These are phyloP conservation scores for Tuber microsphaerosporum DNA, from an alignment of 495 filamentous ascomycete species.

Conservation along the genomic window DNA sequence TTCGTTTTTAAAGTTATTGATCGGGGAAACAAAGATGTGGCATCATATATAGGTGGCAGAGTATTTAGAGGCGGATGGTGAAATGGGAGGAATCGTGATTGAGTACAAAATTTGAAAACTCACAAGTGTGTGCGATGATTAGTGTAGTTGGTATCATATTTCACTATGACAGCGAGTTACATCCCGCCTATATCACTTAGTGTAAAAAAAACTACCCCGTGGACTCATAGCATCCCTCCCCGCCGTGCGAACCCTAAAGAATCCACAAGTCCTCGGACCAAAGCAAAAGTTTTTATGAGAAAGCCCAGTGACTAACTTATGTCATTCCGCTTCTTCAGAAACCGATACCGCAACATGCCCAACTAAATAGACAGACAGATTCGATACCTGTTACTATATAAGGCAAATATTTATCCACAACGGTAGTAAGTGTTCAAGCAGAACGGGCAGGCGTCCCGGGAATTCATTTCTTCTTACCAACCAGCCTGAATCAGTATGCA, in stretches of 20 bases:
- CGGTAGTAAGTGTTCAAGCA: not conserved
- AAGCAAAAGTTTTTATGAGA: not conserved
- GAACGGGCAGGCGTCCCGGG: not conserved
- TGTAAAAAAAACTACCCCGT: not conserved
- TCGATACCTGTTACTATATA: no score
- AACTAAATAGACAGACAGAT: not conserved
- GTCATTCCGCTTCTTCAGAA: no score
- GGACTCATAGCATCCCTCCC: no score
- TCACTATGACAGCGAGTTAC: not conserved
- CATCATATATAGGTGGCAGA: not conserved
- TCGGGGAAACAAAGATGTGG: not conserved
- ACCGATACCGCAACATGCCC: not conserved
- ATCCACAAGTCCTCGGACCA: not conserved
- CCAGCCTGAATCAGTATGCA: not conserved
- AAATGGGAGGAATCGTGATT: not conserved
- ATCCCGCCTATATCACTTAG: not conserved
- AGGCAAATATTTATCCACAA: not conserved
- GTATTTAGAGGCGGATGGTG: not conserved
- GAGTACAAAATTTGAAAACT: not conserved
- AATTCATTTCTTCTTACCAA: not conserved
- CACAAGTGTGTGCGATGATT: not conserved
- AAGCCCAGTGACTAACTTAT: no score
- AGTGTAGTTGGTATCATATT: not conserved
- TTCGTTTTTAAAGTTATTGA: not conserved
- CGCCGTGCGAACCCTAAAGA: not conserved